phyloP scores from a whole-genome alignment of 495 filamentous ascomycete species.

The Astrocystis sublimbata region DNA sequence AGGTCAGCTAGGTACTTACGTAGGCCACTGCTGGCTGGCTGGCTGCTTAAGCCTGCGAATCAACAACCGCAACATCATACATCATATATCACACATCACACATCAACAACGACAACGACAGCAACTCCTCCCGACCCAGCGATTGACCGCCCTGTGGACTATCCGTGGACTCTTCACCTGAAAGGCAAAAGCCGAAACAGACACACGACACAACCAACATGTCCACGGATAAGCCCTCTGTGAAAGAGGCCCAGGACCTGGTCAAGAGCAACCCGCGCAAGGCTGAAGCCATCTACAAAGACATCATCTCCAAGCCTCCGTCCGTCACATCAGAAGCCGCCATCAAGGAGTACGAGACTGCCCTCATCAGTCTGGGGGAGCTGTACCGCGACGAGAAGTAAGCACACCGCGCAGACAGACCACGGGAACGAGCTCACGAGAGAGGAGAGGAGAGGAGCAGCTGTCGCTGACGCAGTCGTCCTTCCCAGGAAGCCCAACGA shows the following conservation, averaged over 20 bases:
- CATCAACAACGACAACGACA: not conserved
- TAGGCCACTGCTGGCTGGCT: too few relatives aligned
- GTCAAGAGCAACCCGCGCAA: slow-evolving; percentile 73
- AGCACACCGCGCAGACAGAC: too few relatives aligned
- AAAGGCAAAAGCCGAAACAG: slow-evolving; percentile 8
- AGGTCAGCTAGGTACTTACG: too few relatives aligned
- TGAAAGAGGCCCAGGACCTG: slow-evolving; percentile 77
- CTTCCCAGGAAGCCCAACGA: slow-evolving; percentile 68
- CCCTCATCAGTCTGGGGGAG: slow-evolving; percentile 83
- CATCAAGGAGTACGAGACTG: slow-evolving; percentile 82
- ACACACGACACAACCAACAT: slow-evolving; percentile 22
- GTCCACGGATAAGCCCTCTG: slow-evolving; percentile 36
- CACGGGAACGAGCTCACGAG: too few relatives aligned
- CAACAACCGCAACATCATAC: not conserved
- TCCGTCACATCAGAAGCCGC: slow-evolving; percentile 78
- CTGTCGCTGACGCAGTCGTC: slow-evolving; percentile 17
- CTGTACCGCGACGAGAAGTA: slow-evolving; percentile 86
- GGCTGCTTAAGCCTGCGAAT: too few relatives aligned
- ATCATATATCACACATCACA: too few relatives aligned
- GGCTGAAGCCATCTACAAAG: slow-evolving; percentile 82
- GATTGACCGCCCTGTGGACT: not conserved
- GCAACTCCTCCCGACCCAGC: not conserved
- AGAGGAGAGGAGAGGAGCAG: too few relatives aligned
- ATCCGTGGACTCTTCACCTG: too few relatives aligned
- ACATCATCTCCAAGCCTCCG: slow-evolving; percentile 80